Percentiles rank a stretch among this genome's conserved stretches.
These are phyloP conservation scores for Wickerhamiella bombiphila DNA, from an alignment of 805 yeast genomes.

Conservation along the genomic window DNA sequence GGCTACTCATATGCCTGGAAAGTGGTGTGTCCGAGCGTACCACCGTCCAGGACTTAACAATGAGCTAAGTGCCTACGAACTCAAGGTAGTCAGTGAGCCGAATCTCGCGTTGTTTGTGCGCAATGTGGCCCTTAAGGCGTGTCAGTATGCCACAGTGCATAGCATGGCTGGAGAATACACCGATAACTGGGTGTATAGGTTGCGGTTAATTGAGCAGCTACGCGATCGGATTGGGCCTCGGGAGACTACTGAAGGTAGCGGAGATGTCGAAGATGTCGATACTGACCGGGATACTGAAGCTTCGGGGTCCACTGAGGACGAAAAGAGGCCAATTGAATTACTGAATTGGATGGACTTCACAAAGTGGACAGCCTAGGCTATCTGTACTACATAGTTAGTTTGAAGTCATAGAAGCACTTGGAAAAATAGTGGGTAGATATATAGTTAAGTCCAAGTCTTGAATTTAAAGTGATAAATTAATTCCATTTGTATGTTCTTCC, in stretches of 20 bases:
- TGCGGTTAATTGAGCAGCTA: slow-evolving; percentile 35
- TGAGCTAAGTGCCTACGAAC: slow-evolving; percentile 58
- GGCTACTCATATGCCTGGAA: slow-evolving; percentile 28
- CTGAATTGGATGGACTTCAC: slow-evolving; percentile 17
- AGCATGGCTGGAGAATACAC: slow-evolving; percentile 41
- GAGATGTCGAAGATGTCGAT: not conserved
- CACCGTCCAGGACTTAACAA: slow-evolving; percentile 62
- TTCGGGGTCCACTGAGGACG: slow-evolving; percentile 6
- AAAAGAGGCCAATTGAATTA: slow-evolving; percentile 5
- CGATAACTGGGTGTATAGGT: slow-evolving; percentile 56
- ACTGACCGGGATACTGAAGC: slow-evolving; percentile 4
- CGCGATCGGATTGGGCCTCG: slow-evolving; percentile 21
- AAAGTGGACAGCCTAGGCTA: slow-evolving; percentile 7
- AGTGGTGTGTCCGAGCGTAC: slow-evolving; percentile 47
- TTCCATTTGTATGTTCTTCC: too few relatives aligned
- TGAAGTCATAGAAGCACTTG: not conserved
- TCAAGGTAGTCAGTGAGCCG: slow-evolving; percentile 49
- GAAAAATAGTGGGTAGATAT: not conserved
- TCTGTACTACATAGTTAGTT: not conserved
- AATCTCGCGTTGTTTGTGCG: slow-evolving; percentile 52
- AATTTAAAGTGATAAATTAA: too few relatives aligned
- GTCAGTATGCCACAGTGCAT: slow-evolving; percentile 66
- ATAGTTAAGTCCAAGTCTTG: too few relatives aligned
- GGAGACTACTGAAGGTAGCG: slow-evolving; percentile 1
- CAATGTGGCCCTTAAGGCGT: slow-evolving; percentile 48